phyloP scores from a whole-genome alignment of 306 rosid species.

The Vigna reflexopilosa region DNA sequence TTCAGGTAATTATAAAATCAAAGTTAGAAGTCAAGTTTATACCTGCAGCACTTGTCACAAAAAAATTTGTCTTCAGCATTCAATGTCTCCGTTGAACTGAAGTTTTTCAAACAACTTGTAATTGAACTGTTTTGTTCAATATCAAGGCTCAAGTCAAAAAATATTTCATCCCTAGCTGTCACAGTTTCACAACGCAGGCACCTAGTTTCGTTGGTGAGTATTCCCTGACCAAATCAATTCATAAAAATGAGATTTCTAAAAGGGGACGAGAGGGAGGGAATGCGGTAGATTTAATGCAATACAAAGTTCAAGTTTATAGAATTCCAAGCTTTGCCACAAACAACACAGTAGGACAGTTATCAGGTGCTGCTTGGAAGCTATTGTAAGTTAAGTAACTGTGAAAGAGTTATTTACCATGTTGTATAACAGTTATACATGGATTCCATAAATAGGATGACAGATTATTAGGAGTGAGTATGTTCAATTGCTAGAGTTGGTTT shows the following conservation, averaged over 20 bases:
- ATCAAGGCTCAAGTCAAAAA: slow-evolving; percentile 95
- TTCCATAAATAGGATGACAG: not conserved
- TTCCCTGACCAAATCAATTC: slow-evolving; percentile 65
- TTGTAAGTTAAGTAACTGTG: not conserved
- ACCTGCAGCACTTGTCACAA: slow-evolving; percentile 99
- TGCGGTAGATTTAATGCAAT: not conserved
- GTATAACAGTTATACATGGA: not conserved
- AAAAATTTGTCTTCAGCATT: slow-evolving; percentile 97
- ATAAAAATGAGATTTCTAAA: slow-evolving; percentile 45
- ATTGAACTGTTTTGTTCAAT: slow-evolving; percentile 97
- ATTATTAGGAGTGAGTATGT: not conserved
- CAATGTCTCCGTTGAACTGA: slow-evolving; percentile 95
- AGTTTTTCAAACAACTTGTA: slow-evolving; percentile 97
- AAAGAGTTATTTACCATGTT: not conserved
- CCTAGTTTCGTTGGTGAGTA: slow-evolving; percentile 92
- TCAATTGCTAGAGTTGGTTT: not conserved
- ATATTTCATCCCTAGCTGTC: slow-evolving; percentile 95
- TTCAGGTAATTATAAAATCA: slow-evolving; percentile 1
- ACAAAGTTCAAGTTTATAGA: not conserved
- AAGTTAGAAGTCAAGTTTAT: slow-evolving; percentile 17
- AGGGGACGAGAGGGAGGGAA: not conserved
- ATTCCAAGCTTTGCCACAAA: not conserved
- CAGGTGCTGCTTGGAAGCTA: not conserved
- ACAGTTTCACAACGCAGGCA: slow-evolving; percentile 92
- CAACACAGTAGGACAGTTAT: not conserved